phyloP scores from a whole-genome alignment of 305 asterid genomes.

The Nicotiana rustica region DNA sequence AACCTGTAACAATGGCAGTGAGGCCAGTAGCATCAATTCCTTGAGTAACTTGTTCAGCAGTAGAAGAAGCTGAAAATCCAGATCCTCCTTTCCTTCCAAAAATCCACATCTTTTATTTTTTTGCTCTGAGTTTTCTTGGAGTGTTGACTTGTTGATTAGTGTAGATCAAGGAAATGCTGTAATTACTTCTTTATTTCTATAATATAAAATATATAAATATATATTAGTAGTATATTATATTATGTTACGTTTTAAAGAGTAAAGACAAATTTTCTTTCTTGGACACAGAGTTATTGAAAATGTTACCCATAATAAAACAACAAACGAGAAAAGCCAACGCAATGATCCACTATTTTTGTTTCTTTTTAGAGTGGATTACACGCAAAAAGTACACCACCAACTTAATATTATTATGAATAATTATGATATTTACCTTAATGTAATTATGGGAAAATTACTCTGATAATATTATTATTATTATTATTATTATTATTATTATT shows the following conservation, averaged over 20 bases:
- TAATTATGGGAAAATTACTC: too few relatives aligned
- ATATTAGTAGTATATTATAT: too few relatives aligned
- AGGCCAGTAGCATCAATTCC: constrained; percentile 80
- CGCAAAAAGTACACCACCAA: background rate
- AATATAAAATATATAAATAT: too few relatives aligned
- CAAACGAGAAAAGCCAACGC: background rate
- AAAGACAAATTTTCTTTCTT: background rate
- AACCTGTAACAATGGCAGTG: constrained; percentile 92
- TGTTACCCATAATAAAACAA: background rate
- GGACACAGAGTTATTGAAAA: background rate
- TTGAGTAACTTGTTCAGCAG: constrained; percentile 75
- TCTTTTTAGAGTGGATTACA: background rate
- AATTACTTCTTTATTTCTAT: too few relatives aligned
- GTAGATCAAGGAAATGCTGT: background rate
- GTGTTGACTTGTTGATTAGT: background rate
- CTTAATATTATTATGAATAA: too few relatives aligned
- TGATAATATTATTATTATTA: too few relatives aligned
- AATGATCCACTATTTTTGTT: background rate
- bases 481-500: too few relatives aligned
- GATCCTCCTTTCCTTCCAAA: constrained; percentile 58
- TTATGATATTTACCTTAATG: too few relatives aligned
- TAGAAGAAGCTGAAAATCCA: constrained; percentile 72
- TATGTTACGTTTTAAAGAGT: background rate
- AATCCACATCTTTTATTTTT: constrained; percentile 52
- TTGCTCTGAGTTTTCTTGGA: constrained; percentile 5